Conservation (phyloP, 2,329 filamentous ascomycete genomes). For the Epichloe typhina region DNA sequence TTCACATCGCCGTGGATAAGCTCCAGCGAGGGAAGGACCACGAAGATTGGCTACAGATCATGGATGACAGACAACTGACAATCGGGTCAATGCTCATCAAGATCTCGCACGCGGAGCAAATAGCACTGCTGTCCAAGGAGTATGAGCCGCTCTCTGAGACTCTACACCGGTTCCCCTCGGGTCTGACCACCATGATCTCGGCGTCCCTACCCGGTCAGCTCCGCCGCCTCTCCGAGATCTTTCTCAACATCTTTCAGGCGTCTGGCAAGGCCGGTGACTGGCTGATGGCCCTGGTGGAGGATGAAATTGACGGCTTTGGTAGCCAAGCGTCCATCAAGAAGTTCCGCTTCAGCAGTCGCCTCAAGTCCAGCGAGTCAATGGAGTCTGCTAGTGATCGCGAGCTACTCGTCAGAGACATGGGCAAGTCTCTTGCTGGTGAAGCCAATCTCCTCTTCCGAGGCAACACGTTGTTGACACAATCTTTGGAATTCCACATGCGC, state of each 20-base stretch:
- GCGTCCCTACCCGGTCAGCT: slow-evolving; percentile 66
- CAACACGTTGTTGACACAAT: slow-evolving; percentile 86
- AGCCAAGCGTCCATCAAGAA: slow-evolving; percentile 67
- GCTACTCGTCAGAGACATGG: slow-evolving; percentile 61
- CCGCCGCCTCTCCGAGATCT: slow-evolving; percentile 67
- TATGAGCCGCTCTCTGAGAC: slow-evolving; percentile 74
- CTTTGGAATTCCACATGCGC: slow-evolving; percentile 91
- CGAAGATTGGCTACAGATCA: slow-evolving; percentile 79
- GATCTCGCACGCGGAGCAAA: slow-evolving; percentile 73
- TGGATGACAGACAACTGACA: slow-evolving; percentile 60
- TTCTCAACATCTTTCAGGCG: slow-evolving; percentile 92
- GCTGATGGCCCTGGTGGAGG: slow-evolving; percentile 86
- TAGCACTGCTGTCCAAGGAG: slow-evolving; percentile 75
- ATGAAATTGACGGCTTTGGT: slow-evolving; percentile 88
- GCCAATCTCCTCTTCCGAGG: slow-evolving; percentile 91
- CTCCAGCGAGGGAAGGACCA: slow-evolving; percentile 63
- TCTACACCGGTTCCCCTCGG: slow-evolving; percentile 71
- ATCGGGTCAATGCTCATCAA: slow-evolving; percentile 79
- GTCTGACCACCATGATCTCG: slow-evolving; percentile 74
- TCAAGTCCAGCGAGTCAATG: slow-evolving; percentile 58
- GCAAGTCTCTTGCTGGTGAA: slow-evolving; percentile 68
- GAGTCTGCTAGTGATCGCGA: slow-evolving; percentile 53
- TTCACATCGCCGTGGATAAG: slow-evolving; percentile 73
- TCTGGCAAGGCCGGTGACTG: slow-evolving; percentile 75
- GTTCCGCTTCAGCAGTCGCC: slow-evolving; percentile 56